Evolutionary conservation across 1,284 basidiomycete genomes (phyloP), one percentile per base, ranked within the genome.

Genomic region (Cerioporus squamosus): DNA sequence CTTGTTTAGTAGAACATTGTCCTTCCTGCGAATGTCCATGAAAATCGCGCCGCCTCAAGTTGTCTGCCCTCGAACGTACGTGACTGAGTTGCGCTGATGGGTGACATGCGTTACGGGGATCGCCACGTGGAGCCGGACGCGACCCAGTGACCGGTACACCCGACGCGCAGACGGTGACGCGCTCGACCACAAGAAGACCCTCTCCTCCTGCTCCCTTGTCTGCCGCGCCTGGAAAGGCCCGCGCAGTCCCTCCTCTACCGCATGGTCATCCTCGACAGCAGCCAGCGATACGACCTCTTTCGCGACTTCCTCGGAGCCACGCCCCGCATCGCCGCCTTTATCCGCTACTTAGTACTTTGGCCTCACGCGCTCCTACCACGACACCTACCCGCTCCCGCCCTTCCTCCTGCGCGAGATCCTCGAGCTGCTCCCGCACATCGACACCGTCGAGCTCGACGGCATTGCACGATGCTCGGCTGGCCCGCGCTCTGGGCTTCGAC

Each of bases 401-500:
- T 17, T 33, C 31, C 26, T 44, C 33, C 50, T 51, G 14, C 17
- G 43, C 39, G 50, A 51, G 40, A 51, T 51, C 50, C 50, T 51
- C 24, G 17, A 31, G 17, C 18, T 20, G 3, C 39, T 51, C 6
- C 39, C 50, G 40, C 15, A 44, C 31, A 24, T 33, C 51, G 14
- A 20, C 40, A 18, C 14, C 24, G 29, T 52, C n/a, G 12, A 22
- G 24, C 22, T 51, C 24, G 17, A n/a, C 7, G 17, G n/a, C 24
- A 14, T 51, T n/a, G n/a, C 40, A 44, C 39, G 5, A n/a, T 43
- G 23, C 50, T 51, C 7, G 50, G 50, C 8, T 51, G 38, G 50
- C 50, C 50, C 8, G 17, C 23, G 12, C 10, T 24, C 7, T 44
- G 43, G 12, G 22, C 38, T 51, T 29, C 18, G 39, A 43, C 24